Percentiles rank a stretch among this genome's conserved stretches.
Conservation (phyloP, 164 flowering plant genomes). For the Umbilicus rupestris region DNA sequence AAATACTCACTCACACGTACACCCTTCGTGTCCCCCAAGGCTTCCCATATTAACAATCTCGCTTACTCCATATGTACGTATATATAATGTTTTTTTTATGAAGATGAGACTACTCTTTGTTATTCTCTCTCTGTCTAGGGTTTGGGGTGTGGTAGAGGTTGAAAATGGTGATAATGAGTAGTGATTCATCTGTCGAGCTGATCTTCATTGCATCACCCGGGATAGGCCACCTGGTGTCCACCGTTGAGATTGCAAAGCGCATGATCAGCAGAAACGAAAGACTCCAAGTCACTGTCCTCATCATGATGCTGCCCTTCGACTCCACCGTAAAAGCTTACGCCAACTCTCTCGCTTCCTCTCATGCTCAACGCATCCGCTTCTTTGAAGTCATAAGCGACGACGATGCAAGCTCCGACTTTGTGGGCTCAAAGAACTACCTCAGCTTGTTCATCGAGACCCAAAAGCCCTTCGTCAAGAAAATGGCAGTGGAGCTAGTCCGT, state of each 20-base stretch:
- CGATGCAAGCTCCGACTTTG: neutral
- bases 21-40: neutral
- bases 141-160: too few relatives aligned
- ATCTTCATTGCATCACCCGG: conserved; percentile 22
- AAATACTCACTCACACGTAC: neutral
- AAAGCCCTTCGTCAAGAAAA: conserved; percentile 11
- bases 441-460: conserved; percentile 10
- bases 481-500: neutral
- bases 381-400: conserved; percentile 3
- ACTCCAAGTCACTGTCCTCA: conserved; percentile 25
- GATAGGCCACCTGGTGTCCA: conserved; percentile 16
- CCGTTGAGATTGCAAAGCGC: conserved; percentile 18
- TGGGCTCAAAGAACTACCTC: neutral
- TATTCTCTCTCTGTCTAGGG: neutral
- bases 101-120: neutral
- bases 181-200: conserved; percentile 6
- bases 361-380: neutral
- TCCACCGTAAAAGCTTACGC: neutral
- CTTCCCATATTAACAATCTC: neutral
- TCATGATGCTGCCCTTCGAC: conserved; percentile 15
- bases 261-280: conserved; percentile 14
- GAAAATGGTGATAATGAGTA: neutral
- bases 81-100: neutral
- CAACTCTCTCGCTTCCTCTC: conserved; percentile 7
- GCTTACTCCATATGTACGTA: neutral